These are phyloP conservation scores for Xylaria castorea DNA, from an alignment of 495 filamentous ascomycete species.

Conservation along the genomic window DNA sequence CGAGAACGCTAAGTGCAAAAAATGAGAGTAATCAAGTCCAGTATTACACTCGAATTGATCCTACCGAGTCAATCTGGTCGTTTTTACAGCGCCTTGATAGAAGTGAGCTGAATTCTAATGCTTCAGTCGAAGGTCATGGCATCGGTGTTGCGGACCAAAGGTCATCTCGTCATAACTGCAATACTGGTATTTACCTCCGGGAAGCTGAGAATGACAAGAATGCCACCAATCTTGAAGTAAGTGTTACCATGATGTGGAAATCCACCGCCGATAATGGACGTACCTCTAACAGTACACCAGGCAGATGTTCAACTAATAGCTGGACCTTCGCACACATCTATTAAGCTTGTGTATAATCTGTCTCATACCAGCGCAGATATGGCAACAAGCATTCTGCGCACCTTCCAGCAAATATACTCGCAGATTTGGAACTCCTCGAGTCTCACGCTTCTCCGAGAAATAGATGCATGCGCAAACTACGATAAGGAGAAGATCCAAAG, in stretches of 20 bases:
- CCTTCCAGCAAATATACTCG: slow-evolving; percentile 21
- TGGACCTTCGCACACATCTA: slow-evolving; percentile 10
- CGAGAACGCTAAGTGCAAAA: neutral
- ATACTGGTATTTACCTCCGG: slow-evolving; percentile 15
- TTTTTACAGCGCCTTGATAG: slow-evolving; percentile 22
- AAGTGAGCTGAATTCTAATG: slow-evolving; percentile 7
- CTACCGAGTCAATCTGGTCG: slow-evolving; percentile 9
- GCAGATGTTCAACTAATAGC: slow-evolving; percentile 14
- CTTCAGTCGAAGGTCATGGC: slow-evolving; percentile 3
- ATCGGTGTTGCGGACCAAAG: slow-evolving; percentile 14
- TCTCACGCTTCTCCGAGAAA: slow-evolving; percentile 6
- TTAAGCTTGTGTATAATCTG: slow-evolving; percentile 15
- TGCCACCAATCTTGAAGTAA: slow-evolving; percentile 5
- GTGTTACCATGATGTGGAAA: neutral
- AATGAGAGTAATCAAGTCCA: slow-evolving; percentile 2
- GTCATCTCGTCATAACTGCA: slow-evolving; percentile 18
- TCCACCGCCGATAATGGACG: neutral
- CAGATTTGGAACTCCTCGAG: neutral
- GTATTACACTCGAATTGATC: slow-evolving; percentile 21
- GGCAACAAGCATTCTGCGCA: slow-evolving; percentile 21
- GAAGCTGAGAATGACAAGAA: slow-evolving; percentile 1
- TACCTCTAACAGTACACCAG: slow-evolving; percentile 4
- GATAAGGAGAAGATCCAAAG: slow-evolving; percentile 15
- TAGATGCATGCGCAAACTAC: slow-evolving; percentile 15
- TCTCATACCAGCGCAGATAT: slow-evolving; percentile 19